phyloP scores from a whole-genome alignment of 805 yeast species.

The Saccharomycopsis sp. region DNA sequence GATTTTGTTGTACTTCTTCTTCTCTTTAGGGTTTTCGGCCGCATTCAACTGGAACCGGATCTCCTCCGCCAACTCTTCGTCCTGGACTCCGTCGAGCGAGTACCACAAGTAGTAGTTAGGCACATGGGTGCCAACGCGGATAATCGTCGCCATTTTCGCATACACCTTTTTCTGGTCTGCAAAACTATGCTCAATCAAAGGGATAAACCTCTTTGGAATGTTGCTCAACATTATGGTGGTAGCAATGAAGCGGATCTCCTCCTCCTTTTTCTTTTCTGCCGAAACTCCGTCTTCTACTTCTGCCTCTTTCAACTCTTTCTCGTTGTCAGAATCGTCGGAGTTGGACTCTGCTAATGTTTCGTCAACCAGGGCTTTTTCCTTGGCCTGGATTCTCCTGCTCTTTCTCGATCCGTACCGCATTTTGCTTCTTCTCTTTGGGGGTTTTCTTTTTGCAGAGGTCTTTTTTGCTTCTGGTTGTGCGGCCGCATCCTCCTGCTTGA shows the following conservation, averaged over 20 bases:
- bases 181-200: slow-evolving; percentile 62
- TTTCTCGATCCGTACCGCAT: slow-evolving; percentile 21
- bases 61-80: slow-evolving; percentile 58
- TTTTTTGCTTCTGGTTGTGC: slow-evolving; percentile 7
- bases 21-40: slow-evolving; percentile 38
- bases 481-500: neutral
- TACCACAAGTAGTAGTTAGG: slow-evolving; percentile 72
- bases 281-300: slow-evolving; percentile 20
- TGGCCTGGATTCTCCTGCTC: slow-evolving; percentile 10
- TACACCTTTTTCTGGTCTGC: slow-evolving; percentile 49
- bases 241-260: slow-evolving; percentile 38
- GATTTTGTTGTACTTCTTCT: slow-evolving; percentile 13
- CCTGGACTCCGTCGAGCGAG: slow-evolving; percentile 69
- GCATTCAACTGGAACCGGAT: slow-evolving; percentile 50
- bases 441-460: slow-evolving; percentile 23
- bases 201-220: slow-evolving; percentile 60
- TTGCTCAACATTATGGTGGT: slow-evolving; percentile 58
- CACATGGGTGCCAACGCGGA: slow-evolving; percentile 53
- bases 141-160: slow-evolving; percentile 51
- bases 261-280: slow-evolving; percentile 22
- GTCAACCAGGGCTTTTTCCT: slow-evolving; percentile 9
- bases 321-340: neutral
- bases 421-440: slow-evolving; percentile 19
- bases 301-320: slow-evolving; percentile 12
- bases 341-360: slow-evolving; percentile 1